Evolutionary conservation across 768 basidiomycete species (phyloP), one percentile per base, ranked within the genome.

Genomic region (Russula abietina): DNA sequence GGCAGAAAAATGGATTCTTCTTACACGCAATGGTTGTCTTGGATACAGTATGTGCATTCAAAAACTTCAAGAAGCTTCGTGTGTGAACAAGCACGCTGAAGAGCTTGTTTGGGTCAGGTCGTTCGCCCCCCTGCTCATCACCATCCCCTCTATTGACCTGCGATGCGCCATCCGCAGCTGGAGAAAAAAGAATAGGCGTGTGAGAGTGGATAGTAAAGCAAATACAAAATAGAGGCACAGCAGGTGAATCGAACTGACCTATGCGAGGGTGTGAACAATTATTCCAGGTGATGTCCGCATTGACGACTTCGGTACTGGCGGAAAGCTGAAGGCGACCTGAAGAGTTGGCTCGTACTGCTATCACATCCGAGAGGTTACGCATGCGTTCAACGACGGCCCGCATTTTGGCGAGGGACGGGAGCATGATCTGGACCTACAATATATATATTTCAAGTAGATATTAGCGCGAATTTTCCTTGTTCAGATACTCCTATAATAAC

Each of bases 1-100:
- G n/a, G 22, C 26, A 2, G 12, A 45, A 16, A 0, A 33, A 32
- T 55, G 64, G 10, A 46, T 38, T n/a, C 28, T 19, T 77, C 89
- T 50, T 67, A 91, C 92, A 89, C 36, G 89, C 91, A 63, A 95
- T 92, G 0, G 91, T 92, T 2, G 89, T 87, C 0, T 85, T 87
- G 3, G 89, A 90, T 33, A 94, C 85, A 28, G 86, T 81, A 71
- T 93, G 87, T 59, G 86, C 85, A 67, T 81, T 87, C 65, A 94
- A 76, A 71, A 94, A 93, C 71, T 89, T 91, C 70, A 87, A 77
- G 70, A 94, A 88, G 69, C 88, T 87, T 52, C 81, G 82, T 17
- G 86, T 80, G 11, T 88, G 88, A 7, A 94, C 77, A 16, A 86
- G 78, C 2, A 90, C 88, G 1, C 80, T 79, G 70, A 83, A 85